A percentile compares a stretch with the other conserved stretches of the same genome.
Evolutionary conservation across 2,329 filamentous ascomycete genomes (phyloP).

Genomic region (Furcasterigmium sp.): DNA sequence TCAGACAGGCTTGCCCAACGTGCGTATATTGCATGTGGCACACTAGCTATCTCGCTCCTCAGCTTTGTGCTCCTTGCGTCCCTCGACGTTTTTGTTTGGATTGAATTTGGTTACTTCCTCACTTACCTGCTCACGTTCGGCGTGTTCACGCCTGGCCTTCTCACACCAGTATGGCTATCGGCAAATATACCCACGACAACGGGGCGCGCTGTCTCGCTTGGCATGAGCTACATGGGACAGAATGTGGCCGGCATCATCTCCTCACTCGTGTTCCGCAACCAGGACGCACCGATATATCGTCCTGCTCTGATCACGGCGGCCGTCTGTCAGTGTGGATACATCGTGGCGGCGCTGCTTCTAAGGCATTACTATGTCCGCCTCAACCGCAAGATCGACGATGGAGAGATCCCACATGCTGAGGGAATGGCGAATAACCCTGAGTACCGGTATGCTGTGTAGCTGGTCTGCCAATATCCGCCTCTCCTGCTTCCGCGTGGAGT

Average conservation of each 20-base stretch:
- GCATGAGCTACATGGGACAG: conserved; percentile 36
- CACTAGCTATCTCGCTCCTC: conserved; percentile 10
- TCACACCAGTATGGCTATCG: conserved; percentile 7
- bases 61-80: conserved; percentile 15
- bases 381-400: conserved; percentile 1
- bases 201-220: conserved; percentile 5
- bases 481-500: too few species aligned
- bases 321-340: not conserved
- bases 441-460: conserved; percentile 1
- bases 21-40: conserved; percentile 13
- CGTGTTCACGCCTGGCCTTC: conserved; percentile 14
- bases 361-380: conserved; percentile 1
- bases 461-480: too few species aligned
- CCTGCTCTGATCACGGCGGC: conserved; percentile 53
- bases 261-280: conserved; percentile 62
- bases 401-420: not conserved
- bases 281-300: conserved; percentile 62
- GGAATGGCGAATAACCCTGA: conserved; percentile 1
- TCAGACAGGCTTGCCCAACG: conserved; percentile 35
- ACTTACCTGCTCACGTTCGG: conserved; percentile 17
- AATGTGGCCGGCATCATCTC: conserved; percentile 72
- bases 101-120: conserved; percentile 26
- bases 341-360: not conserved
- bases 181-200: conserved; percentile 9
- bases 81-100: conserved; percentile 42